A percentile compares a stretch with the other conserved stretches of the same genome.
phyloP scores from a whole-genome alignment of 2,329 filamentous ascomycete species.

The Colletotrichum karsti region DNA sequence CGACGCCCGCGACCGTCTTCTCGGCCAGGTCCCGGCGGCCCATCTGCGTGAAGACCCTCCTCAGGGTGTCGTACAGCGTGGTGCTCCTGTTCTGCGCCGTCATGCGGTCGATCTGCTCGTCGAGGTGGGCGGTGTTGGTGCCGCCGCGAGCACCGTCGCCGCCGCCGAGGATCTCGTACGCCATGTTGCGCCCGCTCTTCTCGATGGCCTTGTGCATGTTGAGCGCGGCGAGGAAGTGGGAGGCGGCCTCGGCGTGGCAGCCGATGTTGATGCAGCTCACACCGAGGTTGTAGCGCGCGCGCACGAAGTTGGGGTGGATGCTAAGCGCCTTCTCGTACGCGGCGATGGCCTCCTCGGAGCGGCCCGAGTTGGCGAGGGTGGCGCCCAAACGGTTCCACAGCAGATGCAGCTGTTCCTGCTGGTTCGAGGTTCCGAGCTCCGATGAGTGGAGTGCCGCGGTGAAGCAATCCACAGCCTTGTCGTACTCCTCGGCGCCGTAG shows the following conservation, averaged over 20 bases:
- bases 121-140: slow-evolving; percentile 59
- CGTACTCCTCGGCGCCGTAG: slow-evolving; percentile 97
- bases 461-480: slow-evolving; percentile 99
- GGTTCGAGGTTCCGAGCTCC: slow-evolving; percentile 84
- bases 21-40: slow-evolving; percentile 87
- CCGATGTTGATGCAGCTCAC: slow-evolving; percentile 98
- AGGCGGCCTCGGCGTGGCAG: slow-evolving; percentile 91
- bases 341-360: slow-evolving; percentile 94
- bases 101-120: slow-evolving; percentile 85
- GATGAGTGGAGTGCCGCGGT: slow-evolving; percentile 87
- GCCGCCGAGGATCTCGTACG: slow-evolving; percentile 78
- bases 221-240: slow-evolving; percentile 89
- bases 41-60: slow-evolving; percentile 98
- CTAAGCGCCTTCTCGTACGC: slow-evolving; percentile 94
- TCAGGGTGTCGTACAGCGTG: slow-evolving; percentile 93
- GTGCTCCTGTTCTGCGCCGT: slow-evolving; percentile 96
- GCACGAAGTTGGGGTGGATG: slow-evolving; percentile 94
- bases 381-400: slow-evolving; percentile 98
- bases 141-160: slow-evolving; percentile 44
- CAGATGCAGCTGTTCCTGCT: slow-evolving; percentile 86
- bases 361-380: slow-evolving; percentile 93
- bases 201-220: slow-evolving; percentile 97
- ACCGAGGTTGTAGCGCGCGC: slow-evolving; percentile 94
- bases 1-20: slow-evolving; percentile 87
- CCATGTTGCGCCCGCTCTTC: slow-evolving; percentile 82